Evolutionary conservation across 1,139 yeast genomes (phyloP), one percentile per base, ranked within the genome.

Genomic region (Lipomyces yarrowii): DNA sequence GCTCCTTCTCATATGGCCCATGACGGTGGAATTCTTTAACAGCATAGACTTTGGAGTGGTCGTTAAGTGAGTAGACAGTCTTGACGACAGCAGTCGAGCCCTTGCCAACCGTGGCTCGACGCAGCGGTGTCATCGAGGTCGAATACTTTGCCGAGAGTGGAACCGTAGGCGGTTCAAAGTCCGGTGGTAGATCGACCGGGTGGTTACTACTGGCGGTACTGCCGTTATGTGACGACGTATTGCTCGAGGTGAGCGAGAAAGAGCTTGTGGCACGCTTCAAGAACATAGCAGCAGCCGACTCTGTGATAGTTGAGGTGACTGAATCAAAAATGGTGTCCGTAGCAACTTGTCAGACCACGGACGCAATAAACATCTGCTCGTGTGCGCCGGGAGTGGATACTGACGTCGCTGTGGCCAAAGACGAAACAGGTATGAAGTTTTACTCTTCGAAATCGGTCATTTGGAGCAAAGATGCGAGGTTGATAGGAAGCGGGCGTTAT

Each of bases 11-110:
- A 53, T 69, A 68, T 8, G 69, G 68, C 33, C 72, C 72, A 26
- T 70, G 64, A 64, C 84, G 82, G 67, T 84, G 81, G 67, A 89
- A 80, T 72, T 90, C 93, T 74, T 91, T 91, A 51, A 90, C 91
- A 0, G 96, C 97, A 75, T 81, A 88, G 61, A 83, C 62, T 65
- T 72, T 69, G 21, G 64, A 56, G 61, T 67, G 67, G 21, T 67
- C 69, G 11, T 18, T 26, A 46, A 57, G 54, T 1, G 61, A 33
- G 48, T 71, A 70, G 39, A 74, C 75, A 6, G 73, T 73, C 56
- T 69, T 69, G 54, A 73, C 75, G 51, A 67, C 69, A 10, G 77
- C 77, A 7, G 77, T 74, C 6, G 76, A 72, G 26, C 77, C 77
- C 53, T 71, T 69, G 37, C 77, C 77, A 56, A 74, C 72, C 18